Conservation (phyloP, 139 green algal species). For the Nannochloris sp. region DNA sequence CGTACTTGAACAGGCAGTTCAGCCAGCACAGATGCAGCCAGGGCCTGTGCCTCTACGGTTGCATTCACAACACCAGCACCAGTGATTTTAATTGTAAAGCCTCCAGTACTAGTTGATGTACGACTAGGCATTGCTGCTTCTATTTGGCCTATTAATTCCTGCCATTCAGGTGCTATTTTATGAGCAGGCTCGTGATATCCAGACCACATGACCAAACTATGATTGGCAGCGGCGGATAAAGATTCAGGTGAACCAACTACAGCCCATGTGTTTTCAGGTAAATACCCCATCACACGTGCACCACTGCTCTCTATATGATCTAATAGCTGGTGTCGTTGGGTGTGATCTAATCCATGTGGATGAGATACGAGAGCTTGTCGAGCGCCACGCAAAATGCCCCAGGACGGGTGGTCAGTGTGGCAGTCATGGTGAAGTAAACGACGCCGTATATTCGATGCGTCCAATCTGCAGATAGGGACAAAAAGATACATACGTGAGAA, state of each 20-base stretch:
- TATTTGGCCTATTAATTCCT: background rate
- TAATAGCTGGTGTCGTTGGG: background rate
- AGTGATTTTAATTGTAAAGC: background rate
- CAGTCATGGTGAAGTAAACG: background rate
- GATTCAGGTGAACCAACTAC: constrained; percentile 6
- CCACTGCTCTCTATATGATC: background rate
- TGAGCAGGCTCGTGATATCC: background rate
- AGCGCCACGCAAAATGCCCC: constrained; percentile 1
- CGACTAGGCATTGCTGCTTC: background rate
- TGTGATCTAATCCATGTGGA: background rate
- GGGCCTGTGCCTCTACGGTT: no score
- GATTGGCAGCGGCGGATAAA: background rate
- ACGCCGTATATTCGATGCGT: background rate
- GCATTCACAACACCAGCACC: background rate
- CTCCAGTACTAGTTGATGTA: no score
- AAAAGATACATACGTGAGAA: no score
- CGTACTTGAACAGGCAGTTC: background rate
- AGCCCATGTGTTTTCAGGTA: constrained; percentile 18
- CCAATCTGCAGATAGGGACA: no score
- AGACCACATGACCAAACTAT: constrained; percentile 7
- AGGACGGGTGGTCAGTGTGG: background rate
- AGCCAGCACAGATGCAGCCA: background rate
- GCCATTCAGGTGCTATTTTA: constrained; percentile 30
- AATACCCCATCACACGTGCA: constrained; percentile 3
- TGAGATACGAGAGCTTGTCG: constrained; percentile 1